Evolutionary conservation across 352 stramenopile species (phyloP), one percentile per base, ranked within the genome.

Genomic region (Pythium dissotocum): DNA sequence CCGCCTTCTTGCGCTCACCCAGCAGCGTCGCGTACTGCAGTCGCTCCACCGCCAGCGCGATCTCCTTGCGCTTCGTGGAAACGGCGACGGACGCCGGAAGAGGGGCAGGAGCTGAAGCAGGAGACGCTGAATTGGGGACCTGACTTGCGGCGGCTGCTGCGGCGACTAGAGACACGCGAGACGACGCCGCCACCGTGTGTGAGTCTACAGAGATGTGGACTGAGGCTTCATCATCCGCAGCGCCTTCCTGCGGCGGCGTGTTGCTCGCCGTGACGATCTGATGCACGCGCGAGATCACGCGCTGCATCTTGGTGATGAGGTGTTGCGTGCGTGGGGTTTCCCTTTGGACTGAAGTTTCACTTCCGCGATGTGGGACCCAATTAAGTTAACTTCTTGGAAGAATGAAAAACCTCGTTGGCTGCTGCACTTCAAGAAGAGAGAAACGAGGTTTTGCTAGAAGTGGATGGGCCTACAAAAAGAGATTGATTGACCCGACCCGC

Each of bases 11-110:
- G 42, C 86, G 77, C 63, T 94, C 86, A 26, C 74, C 67, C 52
- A 94, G 68, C 9, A 94, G 76, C 71, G 83, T 94, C 30, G 83
- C 86, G 64, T 88, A 91, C 58, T 94, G 84, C 49, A 93, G 61
- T 0, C 79, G 73, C 59, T 93, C 82, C 33, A 91, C 83, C 7
- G 82, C 77, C 38, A 83, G 65, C 2, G 56, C 42, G 54, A 92
- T 85, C 59, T 90, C 78, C 26, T 68, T 72, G 9, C 53, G 53
- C 21, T 32, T 63, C 62, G 46, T 30, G 57, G 63, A 8, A 68
- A 33, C 13, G 14, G 21, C 8, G 59, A 49, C 54, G 0, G 49
- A 24, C 0, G 49, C 42, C 3, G 66, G 13, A 13, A 51, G 53
- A 16, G 42, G 5, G 2, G 40, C 30, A 36, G 21, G 42, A 24